These are phyloP conservation scores for Dipodascus geniculatus DNA, from an alignment of 805 yeast species.

Conservation along the genomic window DNA sequence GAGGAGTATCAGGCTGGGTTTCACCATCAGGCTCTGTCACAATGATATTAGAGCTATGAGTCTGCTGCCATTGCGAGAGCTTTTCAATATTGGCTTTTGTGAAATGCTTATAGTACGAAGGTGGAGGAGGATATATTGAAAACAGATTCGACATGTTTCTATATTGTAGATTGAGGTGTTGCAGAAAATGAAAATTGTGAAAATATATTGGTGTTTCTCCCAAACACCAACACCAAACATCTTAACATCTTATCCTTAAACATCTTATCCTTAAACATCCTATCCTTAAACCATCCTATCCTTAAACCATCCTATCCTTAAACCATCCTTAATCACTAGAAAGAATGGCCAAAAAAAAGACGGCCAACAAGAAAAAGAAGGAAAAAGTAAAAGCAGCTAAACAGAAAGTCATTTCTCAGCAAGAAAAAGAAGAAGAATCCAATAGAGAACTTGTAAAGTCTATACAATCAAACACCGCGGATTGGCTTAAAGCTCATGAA, in stretches of 20 bases:
- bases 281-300: too few relatives aligned
- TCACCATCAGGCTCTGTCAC: conserved; percentile 7
- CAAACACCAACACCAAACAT: neutral
- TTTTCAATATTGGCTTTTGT: conserved; percentile 52
- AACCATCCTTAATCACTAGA: too few relatives aligned
- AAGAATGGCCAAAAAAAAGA: neutral
- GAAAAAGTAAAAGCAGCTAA: neutral
- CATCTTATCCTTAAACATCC: too few relatives aligned
- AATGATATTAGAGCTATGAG: neutral
- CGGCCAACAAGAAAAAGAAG: neutral
- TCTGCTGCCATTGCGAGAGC: conserved; percentile 19
- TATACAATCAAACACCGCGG: neutral
- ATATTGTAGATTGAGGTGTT: neutral
- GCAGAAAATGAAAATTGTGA: too few relatives aligned
- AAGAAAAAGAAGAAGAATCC: neutral
- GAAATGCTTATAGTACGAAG: conserved; percentile 65
- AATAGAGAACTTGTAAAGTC: neutral
- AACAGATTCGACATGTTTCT: conserved; percentile 27
- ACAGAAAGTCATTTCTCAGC: neutral
- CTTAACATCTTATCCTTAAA: too few relatives aligned
- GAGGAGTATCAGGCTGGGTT: neutral
- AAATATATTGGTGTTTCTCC: too few relatives aligned
- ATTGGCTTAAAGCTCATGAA: neutral
- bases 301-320: too few relatives aligned
- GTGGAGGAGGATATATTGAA: conserved; percentile 90